A percentile compares a stretch with the other conserved stretches of the same genome.
Evolutionary conservation across 306 rosid species (phyloP).

Genomic region (Calophaca sinica): DNA sequence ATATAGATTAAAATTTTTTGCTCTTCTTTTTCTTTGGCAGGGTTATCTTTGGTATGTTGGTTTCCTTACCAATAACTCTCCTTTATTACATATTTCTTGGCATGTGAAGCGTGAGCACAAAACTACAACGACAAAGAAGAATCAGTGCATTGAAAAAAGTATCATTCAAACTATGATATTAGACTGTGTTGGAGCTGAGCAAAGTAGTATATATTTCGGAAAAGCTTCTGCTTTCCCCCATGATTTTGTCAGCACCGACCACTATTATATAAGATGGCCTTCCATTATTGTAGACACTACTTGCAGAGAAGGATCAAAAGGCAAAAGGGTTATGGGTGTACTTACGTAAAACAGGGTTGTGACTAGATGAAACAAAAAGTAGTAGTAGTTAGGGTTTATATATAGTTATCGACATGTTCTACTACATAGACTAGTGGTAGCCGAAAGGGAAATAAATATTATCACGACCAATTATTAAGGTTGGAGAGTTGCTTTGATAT

Average conservation of each 20-base stretch:
- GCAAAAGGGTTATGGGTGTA: conserved; percentile 19
- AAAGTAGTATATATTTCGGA: not conserved
- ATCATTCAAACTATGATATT: conserved; percentile 38
- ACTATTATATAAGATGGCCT: conserved; percentile 28
- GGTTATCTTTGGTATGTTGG: conserved; percentile 81
- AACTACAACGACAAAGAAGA: conserved; percentile 10
- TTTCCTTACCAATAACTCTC: conserved; percentile 73
- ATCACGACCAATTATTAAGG: conserved; percentile 53
- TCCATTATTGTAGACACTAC: conserved; percentile 39
- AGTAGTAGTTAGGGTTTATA: conserved; percentile 27
- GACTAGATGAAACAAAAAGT: conserved; percentile 26
- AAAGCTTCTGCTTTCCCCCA: conserved; percentile 29
- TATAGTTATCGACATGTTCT: conserved; percentile 1
- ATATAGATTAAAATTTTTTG: not conserved
- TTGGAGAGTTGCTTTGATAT: conserved; percentile 41
- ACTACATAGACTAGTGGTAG: conserved; percentile 54
- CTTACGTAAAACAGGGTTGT: conserved; percentile 12
- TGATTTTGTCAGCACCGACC: conserved; percentile 46
- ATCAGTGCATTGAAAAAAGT: conserved; percentile 23
- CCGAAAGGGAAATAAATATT: conserved; percentile 56
- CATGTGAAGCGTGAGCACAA: conserved; percentile 43
- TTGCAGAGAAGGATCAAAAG: conserved; percentile 44
- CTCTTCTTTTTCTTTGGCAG: conserved; percentile 45
- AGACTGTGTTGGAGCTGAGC: conserved; percentile 20
- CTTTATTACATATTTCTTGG: conserved; percentile 67